Evolutionary conservation across 345 rosid species (phyloP).

Genomic region (Salix koriyanagi): DNA sequence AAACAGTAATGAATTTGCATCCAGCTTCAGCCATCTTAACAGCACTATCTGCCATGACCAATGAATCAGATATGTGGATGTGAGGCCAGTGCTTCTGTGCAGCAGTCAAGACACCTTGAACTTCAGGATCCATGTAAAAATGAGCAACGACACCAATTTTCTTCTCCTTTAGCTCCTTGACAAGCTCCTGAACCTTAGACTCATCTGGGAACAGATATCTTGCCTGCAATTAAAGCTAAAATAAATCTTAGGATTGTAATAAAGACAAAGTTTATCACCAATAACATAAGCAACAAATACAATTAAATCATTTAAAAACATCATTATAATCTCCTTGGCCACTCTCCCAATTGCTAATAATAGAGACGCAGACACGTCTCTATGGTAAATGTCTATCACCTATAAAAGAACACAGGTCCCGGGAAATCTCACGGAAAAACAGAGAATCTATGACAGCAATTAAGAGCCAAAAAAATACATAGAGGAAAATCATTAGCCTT

Average conservation of each 20-base stretch:
- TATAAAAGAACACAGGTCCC: neutral
- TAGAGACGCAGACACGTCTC: neutral
- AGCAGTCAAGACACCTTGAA: conserved; percentile 91
- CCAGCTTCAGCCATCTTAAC: conserved; percentile 93
- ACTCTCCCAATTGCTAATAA: neutral
- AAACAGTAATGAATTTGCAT: conserved; percentile 75
- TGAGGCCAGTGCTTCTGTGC: conserved; percentile 94
- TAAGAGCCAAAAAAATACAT: too few relatives aligned
- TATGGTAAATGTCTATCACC: neutral
- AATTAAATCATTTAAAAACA: neutral
- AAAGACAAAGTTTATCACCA: neutral
- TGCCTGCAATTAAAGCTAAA: conserved; percentile 38
- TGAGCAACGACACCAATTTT: conserved; percentile 89
- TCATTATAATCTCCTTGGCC: neutral
- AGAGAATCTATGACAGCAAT: neutral
- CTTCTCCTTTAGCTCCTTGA: conserved; percentile 67
- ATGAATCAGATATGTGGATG: conserved; percentile 84
- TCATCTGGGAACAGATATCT: conserved; percentile 72
- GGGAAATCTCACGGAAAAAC: neutral
- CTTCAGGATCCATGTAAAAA: conserved; percentile 98
- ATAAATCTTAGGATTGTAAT: conserved; percentile 17
- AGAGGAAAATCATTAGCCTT: neutral
- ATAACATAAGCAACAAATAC: neutral
- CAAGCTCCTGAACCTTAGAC: conserved; percentile 63
- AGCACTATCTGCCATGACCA: conserved; percentile 95